Evolutionary conservation across 768 basidiomycete species (phyloP), one percentile per base, ranked within the genome.

Genomic region (Podaxis sp.): DNA sequence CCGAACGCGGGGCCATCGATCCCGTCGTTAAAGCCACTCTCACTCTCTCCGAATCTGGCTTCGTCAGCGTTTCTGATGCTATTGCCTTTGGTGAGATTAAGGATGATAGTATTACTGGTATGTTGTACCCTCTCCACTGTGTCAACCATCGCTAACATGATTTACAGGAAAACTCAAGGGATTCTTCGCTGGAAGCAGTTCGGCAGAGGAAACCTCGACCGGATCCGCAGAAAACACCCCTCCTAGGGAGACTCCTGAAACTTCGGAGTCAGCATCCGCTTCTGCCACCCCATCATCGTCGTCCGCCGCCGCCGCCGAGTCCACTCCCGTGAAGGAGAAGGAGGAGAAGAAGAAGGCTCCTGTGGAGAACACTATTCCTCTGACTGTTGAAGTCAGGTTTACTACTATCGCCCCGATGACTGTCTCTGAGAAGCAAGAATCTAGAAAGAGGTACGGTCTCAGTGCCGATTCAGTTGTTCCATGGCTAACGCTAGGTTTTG

Each of bases 11-110:
- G 8, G 90, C 87, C 11, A 73, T 83, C 25, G 93, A 95, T 68
- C 91, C 94, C 2, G 85, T 94, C 13, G 82, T 98, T 68, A 95
- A 94, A 73, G 88, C 93, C 17, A 93, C 91, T 0, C 75, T 98
- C 55, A 77, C 85, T 27, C 79, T 98, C 43, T 92, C 92, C 41
- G 92, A 95, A 56, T 93, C 92, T 55, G 94, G 95, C 6, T 90
- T 98, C 68, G 79, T 93, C 4, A 86, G 88, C 2, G 86, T 94
- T 38, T 82, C 86, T 13, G 90, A 92, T 59, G 96, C 93, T 0
- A 70, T 94, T 46, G 86, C 88, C 4, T 87, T 84, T 62, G 93
- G 90, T 7, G 91, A 94, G 67, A 82, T 91, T 69, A 94, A 91
- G 72, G 88, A 91, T 65, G 90, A 92, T 15, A 89, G 87, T 24